Evolutionary conservation across 176 grass and related monocot genomes (phyloP).

Genomic region (Aegilops speltoides): DNA sequence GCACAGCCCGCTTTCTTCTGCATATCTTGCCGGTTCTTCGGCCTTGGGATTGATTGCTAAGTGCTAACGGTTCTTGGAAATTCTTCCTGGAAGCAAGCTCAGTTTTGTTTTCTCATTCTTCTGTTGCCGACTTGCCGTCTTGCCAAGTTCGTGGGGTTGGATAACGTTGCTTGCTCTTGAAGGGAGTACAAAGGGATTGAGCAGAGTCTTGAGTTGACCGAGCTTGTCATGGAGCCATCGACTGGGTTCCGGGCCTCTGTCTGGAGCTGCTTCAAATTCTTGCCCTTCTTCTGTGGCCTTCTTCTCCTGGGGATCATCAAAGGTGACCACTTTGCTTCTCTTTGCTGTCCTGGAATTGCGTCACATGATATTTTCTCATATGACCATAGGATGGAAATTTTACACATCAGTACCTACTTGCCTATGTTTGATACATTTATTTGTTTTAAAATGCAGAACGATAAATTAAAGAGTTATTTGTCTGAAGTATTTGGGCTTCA

Average conservation of each 20-base stretch:
- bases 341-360: neutral
- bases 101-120: constrained; percentile 8
- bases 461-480: neutral
- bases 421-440: neutral
- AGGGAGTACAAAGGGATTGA: neutral
- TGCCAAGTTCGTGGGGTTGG: neutral
- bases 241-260: constrained; percentile 53
- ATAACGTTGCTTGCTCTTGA: neutral
- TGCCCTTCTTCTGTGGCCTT: constrained; percentile 74
- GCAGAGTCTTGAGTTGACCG: neutral
- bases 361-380: neutral
- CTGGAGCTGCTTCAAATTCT: constrained; percentile 75
- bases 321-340: constrained; percentile 42
- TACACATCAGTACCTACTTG: no score
- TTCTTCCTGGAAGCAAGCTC: neutral
- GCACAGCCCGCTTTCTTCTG: neutral
- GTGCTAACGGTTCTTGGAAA: neutral
- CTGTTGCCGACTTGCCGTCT: neutral
- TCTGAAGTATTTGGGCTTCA: neutral
- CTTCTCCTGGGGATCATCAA: constrained; percentile 83
- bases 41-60: neutral
- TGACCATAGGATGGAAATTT: neutral
- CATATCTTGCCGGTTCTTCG: neutral
- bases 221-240: constrained; percentile 50
- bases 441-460: neutral